These are phyloP conservation scores for Naganishia liquefaciens DNA, from an alignment of 1,284 basidiomycete species.

Conservation along the genomic window DNA sequence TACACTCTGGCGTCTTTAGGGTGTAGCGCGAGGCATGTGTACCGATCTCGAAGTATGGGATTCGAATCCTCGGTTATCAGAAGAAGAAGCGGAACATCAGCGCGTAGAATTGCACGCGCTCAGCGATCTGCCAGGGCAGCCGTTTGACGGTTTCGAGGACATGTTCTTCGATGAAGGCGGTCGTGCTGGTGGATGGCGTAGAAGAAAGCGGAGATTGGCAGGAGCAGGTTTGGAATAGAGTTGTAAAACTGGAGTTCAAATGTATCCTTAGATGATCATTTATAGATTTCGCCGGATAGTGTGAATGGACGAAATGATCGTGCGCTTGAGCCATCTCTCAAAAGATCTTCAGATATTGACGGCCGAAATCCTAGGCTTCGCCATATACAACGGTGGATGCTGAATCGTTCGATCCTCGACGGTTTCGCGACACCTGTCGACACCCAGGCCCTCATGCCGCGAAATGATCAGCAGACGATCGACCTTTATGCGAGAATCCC, in stretches of 20 bases:
- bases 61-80: constrained; percentile 36
- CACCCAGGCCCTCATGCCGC: too few species aligned
- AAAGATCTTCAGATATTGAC: too few species aligned
- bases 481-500: neutral
- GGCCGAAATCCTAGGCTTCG: too few species aligned
- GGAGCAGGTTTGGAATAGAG: neutral
- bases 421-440: too few species aligned
- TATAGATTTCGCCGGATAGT: too few species aligned
- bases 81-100: constrained; percentile 35
- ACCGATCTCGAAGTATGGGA: constrained; percentile 47
- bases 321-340: too few species aligned
- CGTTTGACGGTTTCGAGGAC: constrained; percentile 49
- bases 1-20: constrained; percentile 62
- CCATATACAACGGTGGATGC: too few species aligned
- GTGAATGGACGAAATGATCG: too few species aligned
- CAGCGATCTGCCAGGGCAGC: constrained; percentile 40
- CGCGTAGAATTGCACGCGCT: constrained; percentile 38
- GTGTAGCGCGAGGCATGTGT: constrained; percentile 49
- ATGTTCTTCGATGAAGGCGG: constrained; percentile 48
- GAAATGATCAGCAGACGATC: neutral
- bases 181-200: constrained; percentile 48
- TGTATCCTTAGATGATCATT: neutral
- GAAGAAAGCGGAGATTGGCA: constrained; percentile 12
- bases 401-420: too few species aligned
- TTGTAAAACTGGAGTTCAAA: constrained; percentile 2